Conservation (phyloP, 768 basidiomycete genomes). For the Mycena capillaripes region DNA sequence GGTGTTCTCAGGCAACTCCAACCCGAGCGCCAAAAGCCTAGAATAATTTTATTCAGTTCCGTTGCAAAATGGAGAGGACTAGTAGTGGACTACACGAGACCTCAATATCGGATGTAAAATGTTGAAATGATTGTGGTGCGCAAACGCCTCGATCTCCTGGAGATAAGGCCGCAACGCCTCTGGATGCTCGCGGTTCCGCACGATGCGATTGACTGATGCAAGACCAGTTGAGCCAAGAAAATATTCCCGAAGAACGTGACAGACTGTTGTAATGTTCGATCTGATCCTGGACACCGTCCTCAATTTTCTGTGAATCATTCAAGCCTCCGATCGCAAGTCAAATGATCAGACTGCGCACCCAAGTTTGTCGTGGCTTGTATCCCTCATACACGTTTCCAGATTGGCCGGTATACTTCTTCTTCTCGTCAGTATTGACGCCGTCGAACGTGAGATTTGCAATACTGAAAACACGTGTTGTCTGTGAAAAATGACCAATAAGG, state of each 20-base stretch:
- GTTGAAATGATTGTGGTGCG: constrained; percentile 52
- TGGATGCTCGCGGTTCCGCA: constrained; percentile 51
- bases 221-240: background rate
- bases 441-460: constrained; percentile 62
- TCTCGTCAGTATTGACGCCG: constrained; percentile 57
- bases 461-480: constrained; percentile 62
- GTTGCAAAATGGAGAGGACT: background rate
- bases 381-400: constrained; percentile 64
- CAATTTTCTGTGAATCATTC: constrained; percentile 49
- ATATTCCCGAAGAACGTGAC: background rate
- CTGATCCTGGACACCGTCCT: constrained; percentile 57
- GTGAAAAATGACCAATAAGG: background rate
- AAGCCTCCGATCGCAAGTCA: too few relatives aligned
- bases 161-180: constrained; percentile 52
- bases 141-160: constrained; percentile 52
- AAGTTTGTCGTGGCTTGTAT: constrained; percentile 66
- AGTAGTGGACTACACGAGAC: constrained; percentile 39
- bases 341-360: constrained; percentile 46
- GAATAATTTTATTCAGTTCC: background rate
- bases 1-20: constrained; percentile 62
- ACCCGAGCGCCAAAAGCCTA: constrained; percentile 58
- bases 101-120: constrained; percentile 53
- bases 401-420: constrained; percentile 53
- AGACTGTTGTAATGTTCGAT: constrained; percentile 56
- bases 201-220: constrained; percentile 50